phyloP scores from a whole-genome alignment of 2,329 filamentous ascomycete genomes.

The Trichophyton benhamiae region DNA sequence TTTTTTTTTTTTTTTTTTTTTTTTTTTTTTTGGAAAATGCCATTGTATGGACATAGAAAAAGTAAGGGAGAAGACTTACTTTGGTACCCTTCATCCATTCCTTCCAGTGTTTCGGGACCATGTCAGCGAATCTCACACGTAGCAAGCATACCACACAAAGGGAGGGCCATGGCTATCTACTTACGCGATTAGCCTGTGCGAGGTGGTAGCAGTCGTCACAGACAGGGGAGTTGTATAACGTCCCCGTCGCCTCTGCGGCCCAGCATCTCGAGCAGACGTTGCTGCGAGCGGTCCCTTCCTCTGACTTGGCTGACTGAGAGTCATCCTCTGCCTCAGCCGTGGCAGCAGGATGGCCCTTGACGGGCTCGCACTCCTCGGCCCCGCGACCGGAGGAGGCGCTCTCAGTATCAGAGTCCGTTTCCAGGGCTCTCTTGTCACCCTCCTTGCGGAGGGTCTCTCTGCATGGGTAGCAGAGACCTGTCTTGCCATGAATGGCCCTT shows the following conservation, averaged over 20 bases:
- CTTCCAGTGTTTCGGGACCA: neutral
- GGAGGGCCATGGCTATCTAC: neutral
- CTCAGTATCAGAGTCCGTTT: conserved; percentile 5
- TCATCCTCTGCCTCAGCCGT: conserved; percentile 8
- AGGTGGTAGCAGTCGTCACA: conserved; percentile 14
- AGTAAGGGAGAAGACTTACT: neutral
- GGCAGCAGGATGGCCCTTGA: neutral
- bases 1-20: neutral
- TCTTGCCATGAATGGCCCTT: conserved; percentile 5
- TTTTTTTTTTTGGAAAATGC: neutral
- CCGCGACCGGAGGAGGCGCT: neutral
- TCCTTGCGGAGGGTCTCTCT: conserved; percentile 9
- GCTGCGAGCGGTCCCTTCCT: neutral
- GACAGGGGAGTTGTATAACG: conserved; percentile 16
- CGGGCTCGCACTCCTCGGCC: neutral
- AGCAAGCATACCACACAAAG: conserved; percentile 1
- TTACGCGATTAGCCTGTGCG: conserved; percentile 14
- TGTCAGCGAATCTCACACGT: neutral
- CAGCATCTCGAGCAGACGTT: conserved; percentile 16
- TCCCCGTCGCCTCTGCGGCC: conserved; percentile 14
- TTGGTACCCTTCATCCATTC: conserved; percentile 5
- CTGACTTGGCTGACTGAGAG: conserved; percentile 3
- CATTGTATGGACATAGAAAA: neutral
- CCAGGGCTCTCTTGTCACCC: conserved; percentile 2
- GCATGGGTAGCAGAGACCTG: conserved; percentile 12